Evolutionary conservation across 345 rosid genomes (phyloP).

Genomic region (Iberis pinnata): DNA sequence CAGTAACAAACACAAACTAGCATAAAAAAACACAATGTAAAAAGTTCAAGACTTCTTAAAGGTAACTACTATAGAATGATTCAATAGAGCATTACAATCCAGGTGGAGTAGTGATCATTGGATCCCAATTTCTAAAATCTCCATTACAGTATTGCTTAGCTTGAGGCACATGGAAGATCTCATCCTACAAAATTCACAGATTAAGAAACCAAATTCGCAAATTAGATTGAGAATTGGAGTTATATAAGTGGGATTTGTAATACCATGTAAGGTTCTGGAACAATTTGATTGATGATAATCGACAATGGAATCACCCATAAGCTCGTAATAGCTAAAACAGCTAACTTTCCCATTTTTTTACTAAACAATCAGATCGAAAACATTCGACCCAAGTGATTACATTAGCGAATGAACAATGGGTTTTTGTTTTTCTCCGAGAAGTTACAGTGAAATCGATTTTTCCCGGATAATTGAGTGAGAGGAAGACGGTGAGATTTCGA

Average conservation of each 20-base stretch:
- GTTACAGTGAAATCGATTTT: not conserved
- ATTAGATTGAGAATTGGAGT: not conserved
- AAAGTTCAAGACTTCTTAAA: not conserved
- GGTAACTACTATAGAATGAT: not conserved
- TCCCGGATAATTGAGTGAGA: constrained; percentile 19
- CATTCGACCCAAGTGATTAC: not conserved
- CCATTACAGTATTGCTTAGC: constrained; percentile 78
- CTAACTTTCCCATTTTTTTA: constrained; percentile 50
- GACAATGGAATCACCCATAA: constrained; percentile 71
- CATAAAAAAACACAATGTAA: not conserved
- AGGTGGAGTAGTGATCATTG: constrained; percentile 98
- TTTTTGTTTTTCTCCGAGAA: not conserved
- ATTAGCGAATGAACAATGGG: not conserved
- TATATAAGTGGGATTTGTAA: not conserved
- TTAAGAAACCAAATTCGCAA: not conserved
- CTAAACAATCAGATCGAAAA: not conserved
- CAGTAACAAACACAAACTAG: not conserved
- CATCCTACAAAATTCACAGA: constrained; percentile 60
- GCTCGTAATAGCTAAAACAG: constrained; percentile 58
- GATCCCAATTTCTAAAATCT: constrained; percentile 83
- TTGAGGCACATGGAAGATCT: constrained; percentile 89
- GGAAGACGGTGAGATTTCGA: constrained; percentile 17
- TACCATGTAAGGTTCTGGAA: constrained; percentile 86
- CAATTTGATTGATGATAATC: constrained; percentile 59
- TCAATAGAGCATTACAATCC: constrained; percentile 52